phyloP scores from a whole-genome alignment of 1,139 yeast species.

The Hansenula sp. region DNA sequence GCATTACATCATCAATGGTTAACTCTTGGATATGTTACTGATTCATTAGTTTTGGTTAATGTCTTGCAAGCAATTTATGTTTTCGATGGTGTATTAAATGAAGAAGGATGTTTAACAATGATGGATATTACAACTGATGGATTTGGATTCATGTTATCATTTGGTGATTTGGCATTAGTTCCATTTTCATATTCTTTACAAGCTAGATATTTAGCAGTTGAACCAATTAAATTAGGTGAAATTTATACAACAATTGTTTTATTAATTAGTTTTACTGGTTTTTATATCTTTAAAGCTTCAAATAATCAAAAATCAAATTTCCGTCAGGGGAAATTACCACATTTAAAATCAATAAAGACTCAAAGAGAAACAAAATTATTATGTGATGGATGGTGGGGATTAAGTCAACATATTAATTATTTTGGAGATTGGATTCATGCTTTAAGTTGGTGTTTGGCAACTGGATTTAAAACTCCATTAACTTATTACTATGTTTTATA shows the following conservation, averaged over 20 bases:
- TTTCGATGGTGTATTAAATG: slow-evolving; percentile 88
- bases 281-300: slow-evolving; percentile 76
- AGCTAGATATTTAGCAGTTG: slow-evolving; percentile 71
- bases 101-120: slow-evolving; percentile 86
- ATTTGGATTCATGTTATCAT: slow-evolving; percentile 91
- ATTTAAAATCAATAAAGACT: slow-evolving; percentile 66
- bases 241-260: slow-evolving; percentile 39
- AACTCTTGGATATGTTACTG: slow-evolving; percentile 53
- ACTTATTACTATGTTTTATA: slow-evolving; percentile 85
- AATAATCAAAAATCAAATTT: slow-evolving; percentile 84
- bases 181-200: slow-evolving; percentile 91
- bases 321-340: slow-evolving; percentile 67
- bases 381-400: slow-evolving; percentile 95
- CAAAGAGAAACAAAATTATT: slow-evolving; percentile 75
- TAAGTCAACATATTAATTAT: slow-evolving; percentile 89
- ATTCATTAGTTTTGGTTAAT: slow-evolving; percentile 68
- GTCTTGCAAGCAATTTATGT: slow-evolving; percentile 76
- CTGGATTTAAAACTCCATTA: slow-evolving; percentile 76
- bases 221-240: slow-evolving; percentile 55
- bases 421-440: slow-evolving; percentile 95
- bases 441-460: slow-evolving; percentile 88
- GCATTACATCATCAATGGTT: slow-evolving; percentile 80
- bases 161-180: slow-evolving; percentile 92
- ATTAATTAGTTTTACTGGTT: slow-evolving; percentile 46
- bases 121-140: slow-evolving; percentile 97